Evolutionary conservation across 139 green algal genomes (phyloP), one percentile per base, ranked within the genome.

Genomic region (Picochlorum sp.): DNA sequence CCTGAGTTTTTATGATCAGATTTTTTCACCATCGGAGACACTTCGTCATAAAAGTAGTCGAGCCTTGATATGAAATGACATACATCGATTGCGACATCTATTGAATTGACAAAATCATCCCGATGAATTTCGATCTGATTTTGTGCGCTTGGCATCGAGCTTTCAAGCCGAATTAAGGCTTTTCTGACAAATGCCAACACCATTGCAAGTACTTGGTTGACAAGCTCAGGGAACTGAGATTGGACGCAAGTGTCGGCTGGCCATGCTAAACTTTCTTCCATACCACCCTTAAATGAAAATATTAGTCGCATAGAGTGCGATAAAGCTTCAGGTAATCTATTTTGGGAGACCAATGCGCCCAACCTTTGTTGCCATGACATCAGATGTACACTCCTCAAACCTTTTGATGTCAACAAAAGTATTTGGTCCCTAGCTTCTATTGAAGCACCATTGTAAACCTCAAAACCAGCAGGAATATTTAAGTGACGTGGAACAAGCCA

Each of bases 331-430:
- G 50, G 45, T 60, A 67, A 61, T 3, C 25, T 43, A n/a, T 52
- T 22, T 16, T 65, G 43, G 1, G 57, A 51, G 8, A 61, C 51
- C 47, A 83, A 61, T 3, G 55, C 59, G 7, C 67, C 69, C 25
- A 83, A 28, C n/a, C 74, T 68, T 51, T 83, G 72, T 49, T 70
- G 65, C 76, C 76, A 83, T 13, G 32, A 43, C 65, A 83, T 55
- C 58, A 79, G 57, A 28, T 75, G 61, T 33, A 65, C 66, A n/a
- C 61, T 43, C 12, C 64, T 51, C 37, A 76, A 50, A 6, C 74
- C 74, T 70, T 57, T 31, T 22, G 64, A 72, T 32, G 45, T 67
- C 22, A 80, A 59, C 39, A 80, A 31, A n/a, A n/a, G n/a, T n/a
- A n/a, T n/a, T n/a, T n/a, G n/a, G n/a, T n/a, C n/a, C n/a, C n/a